A percentile compares a stretch with the other conserved stretches of the same genome.
Conservation (phyloP, 2,329 filamentous ascomycete genomes). For the Stemphylium vesicarium region DNA sequence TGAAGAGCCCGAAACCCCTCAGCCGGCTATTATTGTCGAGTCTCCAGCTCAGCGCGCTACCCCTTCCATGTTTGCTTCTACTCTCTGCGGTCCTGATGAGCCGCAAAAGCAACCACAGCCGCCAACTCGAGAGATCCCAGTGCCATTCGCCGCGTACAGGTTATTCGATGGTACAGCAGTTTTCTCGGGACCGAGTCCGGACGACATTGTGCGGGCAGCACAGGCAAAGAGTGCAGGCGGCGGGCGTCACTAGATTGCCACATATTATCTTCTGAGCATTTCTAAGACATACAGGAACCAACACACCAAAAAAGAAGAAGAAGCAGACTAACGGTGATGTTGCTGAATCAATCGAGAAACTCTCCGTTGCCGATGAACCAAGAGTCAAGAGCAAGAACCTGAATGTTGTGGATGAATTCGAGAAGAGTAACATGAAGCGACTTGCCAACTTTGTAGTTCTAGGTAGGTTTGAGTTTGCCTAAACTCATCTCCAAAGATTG, state of each 20-base stretch:
- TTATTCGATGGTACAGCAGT: conserved; percentile 59
- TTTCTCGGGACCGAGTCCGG: conserved; percentile 87
- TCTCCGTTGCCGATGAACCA: conserved; percentile 57
- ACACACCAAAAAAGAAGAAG: conserved; percentile 38
- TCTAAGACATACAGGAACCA: conserved; percentile 34
- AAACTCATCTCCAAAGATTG: not conserved
- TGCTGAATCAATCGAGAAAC: conserved; percentile 55
- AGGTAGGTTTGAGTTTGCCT: conserved; percentile 60
- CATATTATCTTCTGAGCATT: conserved; percentile 8
- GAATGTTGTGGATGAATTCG: conserved; percentile 81
- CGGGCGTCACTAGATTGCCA: conserved; percentile 38
- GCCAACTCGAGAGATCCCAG: conserved; percentile 30
- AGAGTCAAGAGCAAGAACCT: conserved; percentile 76
- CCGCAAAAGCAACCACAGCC: conserved; percentile 1
- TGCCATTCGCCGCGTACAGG: conserved; percentile 50
- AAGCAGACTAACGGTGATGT: conserved; percentile 40
- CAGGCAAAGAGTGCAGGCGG: conserved; percentile 62
- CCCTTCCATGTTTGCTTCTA: conserved; percentile 60
- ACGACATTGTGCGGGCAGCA: conserved; percentile 85
- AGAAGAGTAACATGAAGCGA: conserved; percentile 76
- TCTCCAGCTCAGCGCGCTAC: conserved; percentile 51
- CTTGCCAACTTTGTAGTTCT: conserved; percentile 92
- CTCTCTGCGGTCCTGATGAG: conserved; percentile 51
- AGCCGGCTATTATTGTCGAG: conserved; percentile 31
- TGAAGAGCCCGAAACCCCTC: conserved; percentile 21